Evolutionary conservation across 345 rosid species (phyloP).

Genomic region (Aquilaria sinensis): DNA sequence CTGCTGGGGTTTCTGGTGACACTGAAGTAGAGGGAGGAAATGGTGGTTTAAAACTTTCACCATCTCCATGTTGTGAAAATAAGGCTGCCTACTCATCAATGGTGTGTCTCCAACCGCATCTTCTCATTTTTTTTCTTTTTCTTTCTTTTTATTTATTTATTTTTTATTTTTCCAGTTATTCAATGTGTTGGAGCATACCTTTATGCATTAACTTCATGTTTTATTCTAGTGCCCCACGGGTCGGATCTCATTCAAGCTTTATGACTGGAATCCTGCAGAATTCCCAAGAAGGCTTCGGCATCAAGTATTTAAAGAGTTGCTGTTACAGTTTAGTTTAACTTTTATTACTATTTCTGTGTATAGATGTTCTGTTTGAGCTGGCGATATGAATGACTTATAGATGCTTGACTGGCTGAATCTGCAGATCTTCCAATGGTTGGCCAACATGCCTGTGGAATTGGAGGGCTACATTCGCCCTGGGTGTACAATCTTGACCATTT

Average conservation of each 20-base stretch:
- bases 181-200: too few species aligned
- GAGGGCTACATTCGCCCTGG: constrained; percentile 99
- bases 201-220: too few species aligned
- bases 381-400: too few species aligned
- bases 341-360: constrained; percentile 8
- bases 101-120: constrained; percentile 40
- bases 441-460: constrained; percentile 94
- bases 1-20: constrained; percentile 30
- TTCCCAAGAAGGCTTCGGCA: constrained; percentile 98
- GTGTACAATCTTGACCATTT: constrained; percentile 86
- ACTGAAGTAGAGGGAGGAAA: constrained; percentile 39
- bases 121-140: too few species aligned
- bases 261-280: constrained; percentile 99
- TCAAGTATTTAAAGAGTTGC: constrained; percentile 75
- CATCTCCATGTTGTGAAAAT: constrained; percentile 53
- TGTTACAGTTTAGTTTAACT: constrained; percentile 58
- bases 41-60: constrained; percentile 46
- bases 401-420: constrained; percentile 20
- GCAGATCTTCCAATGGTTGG: constrained; percentile 94
- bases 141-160: too few species aligned
- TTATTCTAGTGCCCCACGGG: constrained; percentile 79
- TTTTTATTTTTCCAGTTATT: too few species aligned
- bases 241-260: constrained; percentile 94
- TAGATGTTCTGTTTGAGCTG: too few species aligned
- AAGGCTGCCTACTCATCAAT: constrained; percentile 66